Evolutionary conservation across 768 basidiomycete species (phyloP).

Genomic region (Podaxis rugospora): DNA sequence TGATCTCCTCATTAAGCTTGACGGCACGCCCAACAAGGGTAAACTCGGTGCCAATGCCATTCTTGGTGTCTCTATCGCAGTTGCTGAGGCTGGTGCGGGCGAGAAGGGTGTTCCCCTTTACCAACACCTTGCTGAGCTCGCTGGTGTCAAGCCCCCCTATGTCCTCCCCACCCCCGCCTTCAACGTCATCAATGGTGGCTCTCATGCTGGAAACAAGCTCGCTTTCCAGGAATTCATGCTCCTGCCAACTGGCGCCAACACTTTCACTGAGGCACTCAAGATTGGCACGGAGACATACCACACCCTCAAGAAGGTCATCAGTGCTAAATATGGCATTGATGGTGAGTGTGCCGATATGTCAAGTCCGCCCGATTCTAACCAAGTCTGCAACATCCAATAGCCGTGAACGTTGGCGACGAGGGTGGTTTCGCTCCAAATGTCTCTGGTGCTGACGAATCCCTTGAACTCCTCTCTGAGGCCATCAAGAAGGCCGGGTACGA

Average conservation of each 20-base stretch:
- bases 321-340: conserved; percentile 98
- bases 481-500: conserved; percentile 98
- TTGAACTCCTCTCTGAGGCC: conserved; percentile 92
- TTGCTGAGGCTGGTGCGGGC: conserved; percentile 87
- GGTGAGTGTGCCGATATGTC: conserved; percentile 42
- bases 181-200: conserved; percentile 99
- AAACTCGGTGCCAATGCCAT: conserved; percentile 99
- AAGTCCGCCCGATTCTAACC: neutral
- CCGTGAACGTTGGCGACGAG: conserved; percentile 99
- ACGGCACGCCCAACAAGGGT: conserved; percentile 98
- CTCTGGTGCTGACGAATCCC: conserved; percentile 92
- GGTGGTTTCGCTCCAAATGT: conserved; percentile 99
- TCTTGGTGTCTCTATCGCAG: conserved; percentile 96
- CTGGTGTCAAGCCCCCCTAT: conserved; percentile 92
- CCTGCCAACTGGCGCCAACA: conserved; percentile 86
- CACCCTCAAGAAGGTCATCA: conserved; percentile 98
- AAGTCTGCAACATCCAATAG: conserved; percentile 35
- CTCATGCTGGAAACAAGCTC: conserved; percentile 98
- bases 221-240: conserved; percentile 99
- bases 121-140: conserved; percentile 93
- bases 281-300: conserved; percentile 98
- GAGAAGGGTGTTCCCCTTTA: conserved; percentile 96
- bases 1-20: conserved; percentile 96
- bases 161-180: conserved; percentile 90
- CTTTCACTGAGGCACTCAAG: conserved; percentile 97